Evolutionary conservation across 1,284 basidiomycete genomes (phyloP), one percentile per base, ranked within the genome.

Genomic region (Anthracocystis panici-leucophaei): DNA sequence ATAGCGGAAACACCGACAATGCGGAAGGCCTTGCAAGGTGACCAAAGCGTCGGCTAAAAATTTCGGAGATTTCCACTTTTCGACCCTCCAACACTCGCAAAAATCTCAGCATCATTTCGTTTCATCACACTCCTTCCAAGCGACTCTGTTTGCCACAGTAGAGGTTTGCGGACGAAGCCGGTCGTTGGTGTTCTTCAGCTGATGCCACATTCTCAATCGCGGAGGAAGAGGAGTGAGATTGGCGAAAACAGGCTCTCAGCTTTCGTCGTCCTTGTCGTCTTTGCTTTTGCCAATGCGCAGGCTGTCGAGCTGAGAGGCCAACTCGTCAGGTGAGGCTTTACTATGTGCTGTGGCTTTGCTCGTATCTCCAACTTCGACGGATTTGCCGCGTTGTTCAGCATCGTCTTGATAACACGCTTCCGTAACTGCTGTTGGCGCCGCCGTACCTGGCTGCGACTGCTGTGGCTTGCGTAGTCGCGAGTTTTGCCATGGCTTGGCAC

Each of bases 381-480:
- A 14, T 16, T 51, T 18, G 31, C 14, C 55, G 35, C 10, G 8
- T 4, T 44, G 12, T 5, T 33, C 4, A 25, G 35, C 7, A 14
- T 49, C 23, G n/a, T 61, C 54, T 50, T 49, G 52, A 27, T 64
- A 48, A 46, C 41, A 51, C 8, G 60, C 49, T 20, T 53, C 42
- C 31, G 60, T n/a, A 18, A 58, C 52, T 27, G 56, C 50, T 16
- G 50, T 23, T 25, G 31, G 16, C n/a, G 41, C 29, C 12, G 54
- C 33, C 25, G 29, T 20, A 23, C 31, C 31, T 5, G 42, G 25
- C 31, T 31, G 42, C 10, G 31, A 7, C 10, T 33, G 31, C n/a
- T 20, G n/a, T 18, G 25, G 20, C 38, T 55, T 71, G 55, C 68
- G 68, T 49, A 65, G 50, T 27, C 68, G 68, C 29, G 68, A 71